These are phyloP conservation scores for Exophiala sp. DNA, from an alignment of 2,329 filamentous ascomycete species.

Conservation along the genomic window DNA sequence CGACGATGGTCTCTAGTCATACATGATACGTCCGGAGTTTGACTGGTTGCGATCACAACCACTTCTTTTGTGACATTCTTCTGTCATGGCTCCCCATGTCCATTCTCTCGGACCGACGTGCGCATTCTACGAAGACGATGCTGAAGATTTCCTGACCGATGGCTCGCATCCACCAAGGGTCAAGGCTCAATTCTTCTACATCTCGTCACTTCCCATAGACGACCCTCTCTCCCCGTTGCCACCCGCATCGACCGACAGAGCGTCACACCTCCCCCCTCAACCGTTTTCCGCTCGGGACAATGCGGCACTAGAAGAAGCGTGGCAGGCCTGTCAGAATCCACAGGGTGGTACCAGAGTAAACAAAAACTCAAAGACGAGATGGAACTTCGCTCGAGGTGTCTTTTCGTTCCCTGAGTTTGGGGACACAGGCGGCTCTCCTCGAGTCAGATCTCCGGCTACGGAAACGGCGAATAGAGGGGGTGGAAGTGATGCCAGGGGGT, in stretches of 20 bases:
- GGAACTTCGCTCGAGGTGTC: constrained; percentile 16
- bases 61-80: too few species aligned
- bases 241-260: constrained; percentile 45
- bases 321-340: constrained; percentile 52
- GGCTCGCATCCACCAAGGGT: constrained; percentile 51
- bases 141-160: constrained; percentile 14
- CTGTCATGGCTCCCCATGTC: constrained; percentile 37
- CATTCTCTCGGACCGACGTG: constrained; percentile 60
- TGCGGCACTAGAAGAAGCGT: constrained; percentile 69
- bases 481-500: not conserved
- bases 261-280: constrained; percentile 56
- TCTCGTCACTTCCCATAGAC: constrained; percentile 74
- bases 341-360: constrained; percentile 6
- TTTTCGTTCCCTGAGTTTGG: constrained; percentile 26
- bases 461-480: not conserved
- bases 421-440: constrained; percentile 3
- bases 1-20: too few species aligned
- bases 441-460: constrained; percentile 1
- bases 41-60: too few species aligned
- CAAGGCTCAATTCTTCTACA: constrained; percentile 76
- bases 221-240: constrained; percentile 70
- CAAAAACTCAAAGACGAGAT: constrained; percentile 9
- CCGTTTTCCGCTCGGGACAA: constrained; percentile 78
- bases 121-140: constrained; percentile 38
- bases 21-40: too few species aligned